Evolutionary conservation across 179 eudicot species (phyloP), one percentile per base, ranked within the genome.

Genomic region (Nepenthes alata): DNA sequence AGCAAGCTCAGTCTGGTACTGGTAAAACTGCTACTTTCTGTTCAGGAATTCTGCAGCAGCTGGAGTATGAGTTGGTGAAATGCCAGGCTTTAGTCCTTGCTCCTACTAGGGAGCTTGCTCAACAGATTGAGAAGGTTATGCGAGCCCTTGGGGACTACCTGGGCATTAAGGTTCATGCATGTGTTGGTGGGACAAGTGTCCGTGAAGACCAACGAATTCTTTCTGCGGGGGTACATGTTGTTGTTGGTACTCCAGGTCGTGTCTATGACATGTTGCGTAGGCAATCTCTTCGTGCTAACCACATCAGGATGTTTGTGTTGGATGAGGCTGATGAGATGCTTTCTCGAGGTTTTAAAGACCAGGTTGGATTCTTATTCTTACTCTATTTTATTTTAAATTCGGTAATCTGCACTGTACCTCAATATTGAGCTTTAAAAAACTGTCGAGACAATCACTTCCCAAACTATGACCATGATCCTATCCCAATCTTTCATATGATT

Each of bases 251-350:
- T 9, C 79, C 79, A 45, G 79, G 77, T 35, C 77, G 77, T 74
- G 74, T 74, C 34, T 69, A 56, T 62, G 78, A 75, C 66, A 66
- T 75, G 79, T 52, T 71, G 70, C 51, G 79, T 13, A 67, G 79
- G 60, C 65, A 71, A 60, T 71, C 79, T 1, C 75, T 75, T 35
- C 68, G 65, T 37, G 58, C 75, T 0, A 62, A 75, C 35, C 14
- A 14, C 50, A 71, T 75, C 2, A 71, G 47, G 56, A 75, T 75
- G 79, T 75, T 75, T 71, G 79, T 75, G 61, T 53, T 75, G 49
- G 79, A 75, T 64, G 79, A 75, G 49, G 79, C 79, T 36, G 79
- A 71, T 71, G 79, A 75, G 35, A 75, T 75, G 75, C 75, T 75
- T 71, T 71, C 75, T n/a, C 60, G 79, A 2, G 79, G 79, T 63